phyloP scores from a whole-genome alignment of 176 grass and related monocot species.

The Oryza glaberrima region DNA sequence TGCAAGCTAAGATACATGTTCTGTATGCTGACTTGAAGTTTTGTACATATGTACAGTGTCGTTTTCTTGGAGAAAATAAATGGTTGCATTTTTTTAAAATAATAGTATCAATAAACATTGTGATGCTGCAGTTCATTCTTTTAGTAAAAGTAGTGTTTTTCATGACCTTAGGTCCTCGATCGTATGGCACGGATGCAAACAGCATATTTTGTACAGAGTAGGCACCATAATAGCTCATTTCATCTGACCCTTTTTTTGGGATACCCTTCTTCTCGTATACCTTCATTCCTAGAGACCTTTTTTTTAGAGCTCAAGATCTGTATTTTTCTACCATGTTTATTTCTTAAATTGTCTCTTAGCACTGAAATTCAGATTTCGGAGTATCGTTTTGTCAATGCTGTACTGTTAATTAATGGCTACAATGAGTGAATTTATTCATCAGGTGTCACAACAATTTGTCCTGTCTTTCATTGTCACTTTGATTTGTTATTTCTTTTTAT shows the following conservation, averaged over 20 bases:
- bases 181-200: not conserved
- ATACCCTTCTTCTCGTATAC: not conserved
- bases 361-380: not conserved
- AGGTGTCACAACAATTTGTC: constrained; percentile 25
- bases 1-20: constrained; percentile 6
- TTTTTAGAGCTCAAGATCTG: not conserved
- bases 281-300: not conserved
- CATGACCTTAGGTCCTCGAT: not conserved
- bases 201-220: not conserved
- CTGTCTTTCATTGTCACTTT: not conserved
- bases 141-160: constrained; percentile 20
- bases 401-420: constrained; percentile 14
- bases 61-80: constrained; percentile 2
- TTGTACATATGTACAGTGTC: not conserved
- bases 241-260: not conserved
- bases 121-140: constrained; percentile 22
- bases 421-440: constrained; percentile 8
- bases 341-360: not conserved
- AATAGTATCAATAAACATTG: not conserved
- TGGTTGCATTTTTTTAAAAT: not conserved
- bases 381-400: constrained; percentile 20
- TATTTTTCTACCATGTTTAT: not conserved
- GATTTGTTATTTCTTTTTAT: constrained; percentile 35
- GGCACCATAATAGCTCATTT: too few relatives aligned
- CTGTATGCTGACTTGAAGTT: not conserved